Evolutionary conservation across 345 rosid species (phyloP), one percentile per base, ranked within the genome.

Genomic region (Aquilaria yunnanensis): DNA sequence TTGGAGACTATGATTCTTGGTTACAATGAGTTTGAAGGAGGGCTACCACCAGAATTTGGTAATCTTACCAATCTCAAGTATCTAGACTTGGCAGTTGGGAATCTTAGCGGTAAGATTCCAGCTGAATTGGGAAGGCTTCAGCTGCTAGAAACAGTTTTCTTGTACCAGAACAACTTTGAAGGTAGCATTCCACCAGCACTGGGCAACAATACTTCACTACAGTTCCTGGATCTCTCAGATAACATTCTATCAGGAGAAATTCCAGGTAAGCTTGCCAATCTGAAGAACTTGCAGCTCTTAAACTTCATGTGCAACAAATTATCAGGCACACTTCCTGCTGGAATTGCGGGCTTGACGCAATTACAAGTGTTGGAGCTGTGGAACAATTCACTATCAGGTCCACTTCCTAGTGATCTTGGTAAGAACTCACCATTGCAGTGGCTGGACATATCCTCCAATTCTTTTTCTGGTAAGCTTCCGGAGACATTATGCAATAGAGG

Each of bases 371-470:
- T 94, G 34, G 87, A 86, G 83, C 88, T 94, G 46, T 90, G 99
- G 99, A 90, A 90, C 81, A 90, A 94, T 70, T 88, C 96, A 0
- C 57, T 93, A 30, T 69, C 90, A n/a, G 99, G 97, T 48, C 72
- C 86, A 69, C 63, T 93, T 60, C 92, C 97, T n/a, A 29, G 54
- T 63, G 77, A 85, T 72, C 86, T 90, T 4, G 97, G 97, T 12
- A 77, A 72, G 74, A 86, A 81, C 37, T 90, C 97, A 12, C 86
- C 90, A 9, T 75, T 90, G 83, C 88, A 80, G 61, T 82, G 90
- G 97, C 71, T 94, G 66, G 99, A 90, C 47, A 68, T 86, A 48
- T 94, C 99, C 0, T 86, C 99, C 54, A 94, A 90, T 56, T 78
- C 80, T 1, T 78, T 93, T 67, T 83, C 97, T 9, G 89, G 97